These are phyloP conservation scores for Suillus subalutaceus DNA, from an alignment of 768 basidiomycete genomes.

Conservation along the genomic window DNA sequence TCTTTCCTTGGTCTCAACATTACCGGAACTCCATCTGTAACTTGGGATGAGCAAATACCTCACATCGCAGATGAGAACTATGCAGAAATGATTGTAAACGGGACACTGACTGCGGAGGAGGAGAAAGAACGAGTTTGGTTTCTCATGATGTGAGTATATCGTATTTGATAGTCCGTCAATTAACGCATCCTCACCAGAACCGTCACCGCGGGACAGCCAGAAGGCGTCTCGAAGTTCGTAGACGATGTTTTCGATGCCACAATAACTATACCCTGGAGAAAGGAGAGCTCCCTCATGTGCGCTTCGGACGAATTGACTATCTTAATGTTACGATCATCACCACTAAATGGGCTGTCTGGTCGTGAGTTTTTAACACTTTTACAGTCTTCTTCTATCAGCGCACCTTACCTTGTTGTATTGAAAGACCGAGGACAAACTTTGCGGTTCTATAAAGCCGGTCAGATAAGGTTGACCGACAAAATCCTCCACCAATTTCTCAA, in stretches of 20 bases:
- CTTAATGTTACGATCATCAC: constrained; percentile 81
- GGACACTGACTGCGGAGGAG: constrained; percentile 64
- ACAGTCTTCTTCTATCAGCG: constrained; percentile 54
- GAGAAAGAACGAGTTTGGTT: constrained; percentile 76
- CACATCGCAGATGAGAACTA: constrained; percentile 86
- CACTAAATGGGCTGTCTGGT: constrained; percentile 86
- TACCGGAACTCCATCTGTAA: constrained; percentile 47
- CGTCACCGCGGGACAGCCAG: constrained; percentile 57
- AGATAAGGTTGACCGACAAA: constrained; percentile 61
- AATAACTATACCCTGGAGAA: constrained; percentile 59
- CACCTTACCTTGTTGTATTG: constrained; percentile 72
- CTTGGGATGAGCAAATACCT: constrained; percentile 75
- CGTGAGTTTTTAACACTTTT: constrained; percentile 50
- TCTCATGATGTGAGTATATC: constrained; percentile 64
- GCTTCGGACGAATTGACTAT: constrained; percentile 88
- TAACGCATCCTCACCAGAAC: constrained; percentile 43
- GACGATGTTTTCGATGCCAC: constrained; percentile 77
- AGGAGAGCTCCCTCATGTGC: constrained; percentile 69
- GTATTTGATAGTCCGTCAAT: background rate
- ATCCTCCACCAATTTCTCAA: constrained; percentile 67
- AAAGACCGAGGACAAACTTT: constrained; percentile 74
- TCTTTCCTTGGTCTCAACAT: constrained; percentile 70
- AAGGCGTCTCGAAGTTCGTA: constrained; percentile 68
- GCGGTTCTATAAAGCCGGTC: constrained; percentile 76
- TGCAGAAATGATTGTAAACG: constrained; percentile 70